These are phyloP conservation scores for Saccharomycopsis fermentans DNA, from an alignment of 805 yeast species.

Conservation along the genomic window DNA sequence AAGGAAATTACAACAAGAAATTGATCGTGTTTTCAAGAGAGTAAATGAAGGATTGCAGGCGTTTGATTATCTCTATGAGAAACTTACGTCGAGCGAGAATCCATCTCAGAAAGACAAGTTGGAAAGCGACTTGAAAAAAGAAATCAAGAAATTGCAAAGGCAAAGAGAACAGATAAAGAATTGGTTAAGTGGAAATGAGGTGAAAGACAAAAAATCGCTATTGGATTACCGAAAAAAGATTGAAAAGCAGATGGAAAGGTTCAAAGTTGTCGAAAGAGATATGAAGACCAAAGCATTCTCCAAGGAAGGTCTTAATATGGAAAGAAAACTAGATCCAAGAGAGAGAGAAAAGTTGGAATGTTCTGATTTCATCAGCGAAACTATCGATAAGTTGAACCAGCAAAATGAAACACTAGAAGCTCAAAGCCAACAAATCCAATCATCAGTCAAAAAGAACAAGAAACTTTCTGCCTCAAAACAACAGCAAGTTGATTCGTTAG, in stretches of 20 bases:
- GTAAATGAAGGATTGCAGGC: slow-evolving; percentile 84
- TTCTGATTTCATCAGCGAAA: slow-evolving; percentile 14
- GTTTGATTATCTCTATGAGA: slow-evolving; percentile 79
- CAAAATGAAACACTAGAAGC: slow-evolving; percentile 76
- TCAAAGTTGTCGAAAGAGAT: slow-evolving; percentile 86
- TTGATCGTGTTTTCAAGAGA: slow-evolving; percentile 86
- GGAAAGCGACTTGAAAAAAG: slow-evolving; percentile 86
- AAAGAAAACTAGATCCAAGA: slow-evolving; percentile 61
- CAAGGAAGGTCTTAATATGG: slow-evolving; percentile 80
- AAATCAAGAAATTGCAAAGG: slow-evolving; percentile 88
- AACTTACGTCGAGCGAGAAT: slow-evolving; percentile 69
- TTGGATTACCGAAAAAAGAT: slow-evolving; percentile 66
- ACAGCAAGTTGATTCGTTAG: slow-evolving; percentile 47
- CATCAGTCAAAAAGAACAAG: slow-evolving; percentile 47
- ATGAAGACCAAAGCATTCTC: slow-evolving; percentile 92
- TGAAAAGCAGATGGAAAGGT: slow-evolving; percentile 84
- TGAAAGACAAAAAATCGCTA: slow-evolving; percentile 76
- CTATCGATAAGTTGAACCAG: slow-evolving; percentile 16
- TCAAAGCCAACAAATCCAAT: slow-evolving; percentile 46
- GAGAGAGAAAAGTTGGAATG: slow-evolving; percentile 43
- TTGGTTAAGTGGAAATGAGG: slow-evolving; percentile 87
- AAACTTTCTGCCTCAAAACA: slow-evolving; percentile 45
- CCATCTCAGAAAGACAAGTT: slow-evolving; percentile 87
- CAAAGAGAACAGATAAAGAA: slow-evolving; percentile 90
- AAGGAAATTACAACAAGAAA: slow-evolving; percentile 51